Percentiles rank a stretch among this genome's conserved stretches.
These are phyloP conservation scores for Excoecaria agallocha DNA, from an alignment of 345 rosid species.

Conservation along the genomic window DNA sequence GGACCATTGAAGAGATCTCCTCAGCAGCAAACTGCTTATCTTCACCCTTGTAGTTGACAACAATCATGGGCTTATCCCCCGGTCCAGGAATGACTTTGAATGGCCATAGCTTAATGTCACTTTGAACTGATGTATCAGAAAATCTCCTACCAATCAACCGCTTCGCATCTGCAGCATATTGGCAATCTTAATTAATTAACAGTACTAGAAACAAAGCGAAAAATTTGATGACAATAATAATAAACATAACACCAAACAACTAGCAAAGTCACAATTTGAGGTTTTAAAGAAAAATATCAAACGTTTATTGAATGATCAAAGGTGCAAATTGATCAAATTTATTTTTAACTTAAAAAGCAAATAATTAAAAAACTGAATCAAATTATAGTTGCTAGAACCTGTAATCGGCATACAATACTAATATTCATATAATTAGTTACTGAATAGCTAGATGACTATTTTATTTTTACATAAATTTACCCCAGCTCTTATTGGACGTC, in stretches of 20 bases:
- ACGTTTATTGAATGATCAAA: not conserved
- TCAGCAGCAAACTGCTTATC: constrained; percentile 32
- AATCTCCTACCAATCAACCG: constrained; percentile 32
- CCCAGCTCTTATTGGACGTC: too few species aligned
- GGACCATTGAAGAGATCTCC: constrained; percentile 35
- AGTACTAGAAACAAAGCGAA: not conserved
- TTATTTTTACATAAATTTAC: too few species aligned
- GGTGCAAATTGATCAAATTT: too few species aligned
- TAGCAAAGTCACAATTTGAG: not conserved
- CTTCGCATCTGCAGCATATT: constrained; percentile 24
- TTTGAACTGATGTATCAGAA: constrained; percentile 24
- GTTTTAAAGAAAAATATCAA: too few species aligned
- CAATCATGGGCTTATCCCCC: constrained; percentile 34
- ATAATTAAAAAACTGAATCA: too few species aligned
- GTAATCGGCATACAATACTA: not conserved
- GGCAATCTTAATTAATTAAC: not conserved
- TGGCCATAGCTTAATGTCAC: constrained; percentile 32
- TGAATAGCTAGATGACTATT: not conserved
- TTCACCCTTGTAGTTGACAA: constrained; percentile 28
- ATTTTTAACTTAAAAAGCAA: too few species aligned
- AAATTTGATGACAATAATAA: not conserved
- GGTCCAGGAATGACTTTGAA: constrained; percentile 28
- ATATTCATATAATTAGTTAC: not conserved
- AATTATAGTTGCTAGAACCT: too few species aligned
- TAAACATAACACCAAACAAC: not conserved